A percentile compares a stretch with the other conserved stretches of the same genome.
Evolutionary conservation across 1,284 basidiomycete genomes (phyloP).

Genomic region (Termitomyces sp.): DNA sequence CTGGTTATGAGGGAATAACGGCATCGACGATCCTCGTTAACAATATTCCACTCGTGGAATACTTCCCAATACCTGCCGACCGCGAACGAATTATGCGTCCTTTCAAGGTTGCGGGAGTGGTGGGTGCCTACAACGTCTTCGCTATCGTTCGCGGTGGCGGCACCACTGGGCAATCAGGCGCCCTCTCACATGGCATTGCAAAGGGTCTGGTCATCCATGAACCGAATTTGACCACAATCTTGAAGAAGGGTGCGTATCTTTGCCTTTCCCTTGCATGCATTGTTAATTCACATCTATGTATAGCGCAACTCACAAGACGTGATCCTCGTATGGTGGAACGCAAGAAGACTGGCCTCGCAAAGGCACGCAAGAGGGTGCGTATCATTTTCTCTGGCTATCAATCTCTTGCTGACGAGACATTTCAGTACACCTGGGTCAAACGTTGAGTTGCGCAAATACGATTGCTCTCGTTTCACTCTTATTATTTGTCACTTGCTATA

Average conservation of each 20-base stretch:
- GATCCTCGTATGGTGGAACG: slow-evolving; percentile 98
- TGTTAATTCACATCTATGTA: slow-evolving; percentile 9
- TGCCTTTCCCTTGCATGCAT: neutral
- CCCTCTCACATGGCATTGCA: slow-evolving; percentile 79
- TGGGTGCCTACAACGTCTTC: slow-evolving; percentile 93
- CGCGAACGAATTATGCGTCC: slow-evolving; percentile 81
- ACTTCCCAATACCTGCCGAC: slow-evolving; percentile 76
- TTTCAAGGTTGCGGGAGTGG: slow-evolving; percentile 76
- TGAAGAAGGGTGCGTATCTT: slow-evolving; percentile 63
- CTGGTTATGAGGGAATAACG: slow-evolving; percentile 29
- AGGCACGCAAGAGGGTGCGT: slow-evolving; percentile 88
- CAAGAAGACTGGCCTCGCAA: slow-evolving; percentile 91
- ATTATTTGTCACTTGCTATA: neutral
- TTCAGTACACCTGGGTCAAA: slow-evolving; percentile 91
- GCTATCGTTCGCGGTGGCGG: slow-evolving; percentile 87
- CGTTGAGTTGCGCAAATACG: slow-evolving; percentile 45
- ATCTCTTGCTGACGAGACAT: slow-evolving; percentile 9
- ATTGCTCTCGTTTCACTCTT: neutral
- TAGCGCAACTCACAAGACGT: slow-evolving; percentile 83
- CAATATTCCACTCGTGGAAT: slow-evolving; percentile 70
- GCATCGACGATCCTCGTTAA: slow-evolving; percentile 75
- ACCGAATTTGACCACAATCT: slow-evolving; percentile 57
- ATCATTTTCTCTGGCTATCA: slow-evolving; percentile 8
- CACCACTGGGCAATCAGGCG: slow-evolving; percentile 87
- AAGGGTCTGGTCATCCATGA: slow-evolving; percentile 75